Evolutionary conservation across 2,329 filamentous ascomycete species (phyloP), one percentile per base, ranked within the genome.

Genomic region (Sclerotiophoma versabilis): DNA sequence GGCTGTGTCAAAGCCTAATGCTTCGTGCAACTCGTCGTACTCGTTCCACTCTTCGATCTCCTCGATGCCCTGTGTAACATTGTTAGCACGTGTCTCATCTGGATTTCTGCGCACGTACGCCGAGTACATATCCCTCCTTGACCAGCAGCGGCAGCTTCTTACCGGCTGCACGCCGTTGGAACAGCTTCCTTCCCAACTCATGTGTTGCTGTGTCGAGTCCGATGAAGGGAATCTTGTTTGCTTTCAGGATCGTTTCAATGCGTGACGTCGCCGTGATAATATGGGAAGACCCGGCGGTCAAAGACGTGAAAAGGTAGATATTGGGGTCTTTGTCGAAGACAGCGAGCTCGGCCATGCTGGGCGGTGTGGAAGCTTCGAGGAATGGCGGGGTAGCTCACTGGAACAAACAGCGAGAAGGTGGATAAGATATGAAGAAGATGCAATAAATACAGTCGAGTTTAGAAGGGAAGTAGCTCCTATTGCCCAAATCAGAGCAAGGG

Each of bases 41-140:
- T 99, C 95, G 80, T 99, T 99, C 95, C 93, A 98, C 74, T 99
- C 95, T 77, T 99, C 95, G 60, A 98, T 87, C 76, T 98, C 89
- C 60, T 93, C 89, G 43, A 97, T 83, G 74, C 97, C 95, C 93
- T 97, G 22, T 20, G 15, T 8, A 19, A 17, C 7, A 11, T 17
- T 34, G 60, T 58, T 61, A 53, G 51, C 14, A 25, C 19, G 4
- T 43, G 26, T 11, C 2, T 37, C 14, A 26, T 37, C 20, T 10
- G 17, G 10, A 9, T 33, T 34, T 17, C 17, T 7, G 7, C 2
- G 26, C 17, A 86, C 90, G 70, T 83, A 96, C 93, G 52, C 91
- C 95, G 47, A 99, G 76, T 15, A 98, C 87, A 55, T 88, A 80
- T 12, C 92, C 93, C 76, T 90, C 89, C 78, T 96, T 96, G 34